These are phyloP conservation scores for Bryopsis sp. DNA, from an alignment of 139 green algal species.

Conservation along the genomic window DNA sequence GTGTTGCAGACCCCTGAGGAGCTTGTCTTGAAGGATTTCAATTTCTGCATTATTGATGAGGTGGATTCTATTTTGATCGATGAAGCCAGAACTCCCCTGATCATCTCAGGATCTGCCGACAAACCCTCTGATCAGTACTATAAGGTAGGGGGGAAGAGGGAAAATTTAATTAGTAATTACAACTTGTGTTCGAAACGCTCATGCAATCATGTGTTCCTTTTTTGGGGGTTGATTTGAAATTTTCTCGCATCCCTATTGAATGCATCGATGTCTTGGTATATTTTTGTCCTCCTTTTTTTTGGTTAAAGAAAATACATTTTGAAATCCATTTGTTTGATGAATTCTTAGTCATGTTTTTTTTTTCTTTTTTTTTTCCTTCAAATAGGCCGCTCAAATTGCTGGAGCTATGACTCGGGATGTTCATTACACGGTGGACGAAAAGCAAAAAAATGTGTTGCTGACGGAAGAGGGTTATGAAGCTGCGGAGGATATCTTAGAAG, in stretches of 20 bases:
- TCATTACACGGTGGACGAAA: conserved; percentile 99
- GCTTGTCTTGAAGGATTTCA: conserved; percentile 86
- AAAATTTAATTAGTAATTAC: neutral
- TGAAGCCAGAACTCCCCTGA: conserved; percentile 94
- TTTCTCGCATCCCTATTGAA: too few species aligned
- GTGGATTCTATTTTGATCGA: conserved; percentile 96
- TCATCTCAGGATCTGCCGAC: conserved; percentile 85
- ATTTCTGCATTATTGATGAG: conserved; percentile 91
- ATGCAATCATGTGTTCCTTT: neutral
- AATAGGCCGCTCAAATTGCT: conserved; percentile 72
- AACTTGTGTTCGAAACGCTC: neutral
- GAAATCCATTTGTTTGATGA: too few species aligned
- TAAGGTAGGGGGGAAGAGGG: conserved; percentile 44
- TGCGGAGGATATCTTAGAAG: conserved; percentile 87
- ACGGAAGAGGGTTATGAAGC: conserved; percentile 98
- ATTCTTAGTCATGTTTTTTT: too few species aligned
- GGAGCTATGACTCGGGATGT: conserved; percentile 65
- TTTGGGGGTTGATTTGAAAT: too few species aligned
- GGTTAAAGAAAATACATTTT: too few species aligned
- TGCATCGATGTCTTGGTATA: too few species aligned
- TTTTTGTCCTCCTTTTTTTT: too few species aligned
- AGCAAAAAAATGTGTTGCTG: conserved; percentile 92
- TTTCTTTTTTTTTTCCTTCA: neutral
- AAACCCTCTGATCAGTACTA: conserved; percentile 76
- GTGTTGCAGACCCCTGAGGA: conserved; percentile 55